These are phyloP conservation scores for Sporothrix schenckii DNA, from an alignment of 2,329 filamentous ascomycete genomes.

Conservation along the genomic window DNA sequence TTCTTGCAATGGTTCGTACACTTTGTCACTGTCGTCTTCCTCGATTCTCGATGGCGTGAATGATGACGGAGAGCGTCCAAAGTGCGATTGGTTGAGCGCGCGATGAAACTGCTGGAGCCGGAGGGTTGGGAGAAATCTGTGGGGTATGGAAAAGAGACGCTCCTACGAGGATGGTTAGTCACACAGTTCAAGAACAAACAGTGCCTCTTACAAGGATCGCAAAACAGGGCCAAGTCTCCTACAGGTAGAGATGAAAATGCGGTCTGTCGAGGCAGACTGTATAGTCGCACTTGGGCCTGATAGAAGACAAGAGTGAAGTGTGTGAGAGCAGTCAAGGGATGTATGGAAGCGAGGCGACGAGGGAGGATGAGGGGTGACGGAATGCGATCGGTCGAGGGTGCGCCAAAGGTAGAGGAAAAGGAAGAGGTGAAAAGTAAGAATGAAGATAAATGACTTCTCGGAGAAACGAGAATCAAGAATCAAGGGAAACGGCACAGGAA, in stretches of 20 bases:
- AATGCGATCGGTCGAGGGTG: background rate
- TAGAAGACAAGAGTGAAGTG: background rate
- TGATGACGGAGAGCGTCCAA: background rate
- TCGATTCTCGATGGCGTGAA: background rate
- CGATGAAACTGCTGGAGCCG: background rate
- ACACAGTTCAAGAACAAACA: slow-evolving; percentile 12
- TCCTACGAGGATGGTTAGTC: slow-evolving; percentile 18
- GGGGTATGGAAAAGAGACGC: background rate
- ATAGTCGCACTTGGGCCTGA: background rate
- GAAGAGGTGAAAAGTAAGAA: background rate
- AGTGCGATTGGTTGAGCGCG: background rate
- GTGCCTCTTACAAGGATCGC: no score
- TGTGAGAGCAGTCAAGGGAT: slow-evolving; percentile 19
- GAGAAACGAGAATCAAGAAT: slow-evolving; percentile 17
- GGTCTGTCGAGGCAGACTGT: slow-evolving; percentile 32
- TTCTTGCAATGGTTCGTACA: no score
- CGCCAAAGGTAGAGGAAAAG: background rate
- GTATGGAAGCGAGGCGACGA: slow-evolving; percentile 7
- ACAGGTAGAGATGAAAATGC: slow-evolving; percentile 2
- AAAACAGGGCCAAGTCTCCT: background rate
- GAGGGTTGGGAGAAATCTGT: background rate
- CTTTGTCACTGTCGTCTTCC: background rate
- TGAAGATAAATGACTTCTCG: background rate
- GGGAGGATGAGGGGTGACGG: background rate
- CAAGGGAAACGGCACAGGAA: slow-evolving; percentile 19